Conservation (phyloP, 257 asterid species). For the Avicennia marina region DNA sequence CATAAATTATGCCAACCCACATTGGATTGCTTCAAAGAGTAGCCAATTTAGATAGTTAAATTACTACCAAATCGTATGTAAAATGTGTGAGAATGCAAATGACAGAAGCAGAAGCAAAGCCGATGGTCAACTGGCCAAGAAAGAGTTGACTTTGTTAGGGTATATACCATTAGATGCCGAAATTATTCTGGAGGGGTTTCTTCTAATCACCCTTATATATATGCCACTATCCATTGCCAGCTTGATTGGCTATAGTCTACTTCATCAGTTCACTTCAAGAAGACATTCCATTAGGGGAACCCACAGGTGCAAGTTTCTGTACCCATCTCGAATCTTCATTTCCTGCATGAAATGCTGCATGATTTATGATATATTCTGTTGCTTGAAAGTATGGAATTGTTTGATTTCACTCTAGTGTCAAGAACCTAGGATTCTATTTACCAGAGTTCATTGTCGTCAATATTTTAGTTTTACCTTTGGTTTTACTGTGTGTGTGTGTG, state of each 20-base stretch:
- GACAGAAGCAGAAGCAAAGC: not conserved
- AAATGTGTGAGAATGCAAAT: conserved; percentile 1
- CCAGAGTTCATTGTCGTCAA: too few relatives aligned
- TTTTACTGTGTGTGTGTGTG: too few relatives aligned
- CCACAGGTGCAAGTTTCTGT: not conserved
- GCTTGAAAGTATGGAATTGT: too few relatives aligned
- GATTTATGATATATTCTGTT: too few relatives aligned
- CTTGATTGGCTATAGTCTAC: not conserved
- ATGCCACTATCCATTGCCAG: not conserved
- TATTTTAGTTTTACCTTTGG: too few relatives aligned
- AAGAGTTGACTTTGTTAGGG: conserved; percentile 22
- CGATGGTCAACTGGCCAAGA: not conserved
- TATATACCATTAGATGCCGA: conserved; percentile 24
- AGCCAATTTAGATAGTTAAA: not conserved
- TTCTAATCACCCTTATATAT: conserved; percentile 2
- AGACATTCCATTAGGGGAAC: too few relatives aligned
- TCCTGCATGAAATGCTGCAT: too few relatives aligned
- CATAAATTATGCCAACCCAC: not conserved
- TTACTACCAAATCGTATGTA: not conserved
- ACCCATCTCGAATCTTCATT: too few relatives aligned
- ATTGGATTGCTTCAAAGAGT: not conserved
- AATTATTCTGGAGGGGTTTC: not conserved
- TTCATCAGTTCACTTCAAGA: not conserved
- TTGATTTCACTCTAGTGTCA: too few relatives aligned
- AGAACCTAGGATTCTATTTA: too few relatives aligned